Conservation (phyloP, 129 eudicot species). For the Dittrichia graveolens region DNA sequence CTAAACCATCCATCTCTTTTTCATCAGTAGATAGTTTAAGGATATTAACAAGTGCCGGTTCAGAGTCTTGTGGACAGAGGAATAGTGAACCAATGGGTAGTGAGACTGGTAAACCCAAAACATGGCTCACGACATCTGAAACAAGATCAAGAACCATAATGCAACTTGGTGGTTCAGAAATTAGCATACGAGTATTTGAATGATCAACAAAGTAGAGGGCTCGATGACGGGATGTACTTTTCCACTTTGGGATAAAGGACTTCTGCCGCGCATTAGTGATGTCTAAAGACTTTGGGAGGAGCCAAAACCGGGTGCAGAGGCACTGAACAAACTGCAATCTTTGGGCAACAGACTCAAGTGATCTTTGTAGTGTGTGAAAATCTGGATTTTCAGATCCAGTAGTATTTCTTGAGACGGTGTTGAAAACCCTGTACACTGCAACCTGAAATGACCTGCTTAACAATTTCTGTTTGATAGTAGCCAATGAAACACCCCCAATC, state of each 20-base stretch:
- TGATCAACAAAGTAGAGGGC: conserved; percentile 48
- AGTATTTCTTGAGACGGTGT: conserved; percentile 29
- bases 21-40: conserved; percentile 54
- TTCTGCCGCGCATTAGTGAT: conserved; percentile 47
- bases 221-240: conserved; percentile 40
- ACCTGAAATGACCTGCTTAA: conserved; percentile 40
- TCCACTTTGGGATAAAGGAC: conserved; percentile 53
- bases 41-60: conserved; percentile 45
- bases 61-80: conserved; percentile 54
- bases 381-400: conserved; percentile 28
- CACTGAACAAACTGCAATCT: conserved; percentile 57
- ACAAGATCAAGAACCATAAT: conserved; percentile 52
- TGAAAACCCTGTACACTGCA: conserved; percentile 35
- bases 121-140: conserved; percentile 54
- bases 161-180: conserved; percentile 11
- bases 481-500: conserved; percentile 51
- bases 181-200: conserved; percentile 9
- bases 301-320: conserved; percentile 55
- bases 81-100: conserved; percentile 62
- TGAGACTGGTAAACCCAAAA: conserved; percentile 56
- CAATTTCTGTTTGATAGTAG: conserved; percentile 46
- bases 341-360: conserved; percentile 46
- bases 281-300: conserved; percentile 51
- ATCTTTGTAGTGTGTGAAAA: conserved; percentile 6
- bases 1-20: conserved; percentile 34